Evolutionary conservation across 2,329 filamentous ascomycete species (phyloP), one percentile per base, ranked within the genome.

Genomic region (Zymoseptoria brevis): DNA sequence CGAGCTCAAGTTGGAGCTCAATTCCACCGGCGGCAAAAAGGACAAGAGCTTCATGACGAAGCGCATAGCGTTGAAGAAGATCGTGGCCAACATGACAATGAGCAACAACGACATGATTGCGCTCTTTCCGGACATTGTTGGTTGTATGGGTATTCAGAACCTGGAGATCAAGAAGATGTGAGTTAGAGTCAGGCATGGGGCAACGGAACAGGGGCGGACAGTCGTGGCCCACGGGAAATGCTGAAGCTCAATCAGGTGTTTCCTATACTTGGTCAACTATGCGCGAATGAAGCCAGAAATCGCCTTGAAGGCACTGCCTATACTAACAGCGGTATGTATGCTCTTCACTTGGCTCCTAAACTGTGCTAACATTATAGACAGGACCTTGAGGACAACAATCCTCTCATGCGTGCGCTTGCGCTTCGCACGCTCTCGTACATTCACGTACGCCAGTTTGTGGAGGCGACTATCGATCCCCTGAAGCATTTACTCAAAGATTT

Each of bases 81-180:
- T 99, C 68, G 94, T 99, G 69, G 94, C 94, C 74, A 99, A 99
- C 74, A 99, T 99, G 94, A 99, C 94, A 65, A 99, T 99, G 94
- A 97, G 93, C 83, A 99, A 99, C 78, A 99, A 97, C 72, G 94
- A 99, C 75, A 99, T 99, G 94, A 88, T 97, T 57, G 91, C 90
- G 48, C 80, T 99, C 56, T 99, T 99, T 69, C 91, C 93, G 19
- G 94, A 99, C 73, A 88, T 99, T 61, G 89, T 99, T 68, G 86
- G 81, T 63, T 97, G 93, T 80, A 99, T 99, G 94, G 86, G 89
- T 68, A 89, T 99, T 63, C 88, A 87, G 56, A 96, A 89, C 69
- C 79, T 99, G 74, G 94, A 99, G 77, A 96, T 99, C 77, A 99
- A 99, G 83, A 99, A 99, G 82, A 99, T 99, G 94, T 96, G 79